phyloP scores from a whole-genome alignment of 306 rosid genomes.

The Cajanus cajan region DNA sequence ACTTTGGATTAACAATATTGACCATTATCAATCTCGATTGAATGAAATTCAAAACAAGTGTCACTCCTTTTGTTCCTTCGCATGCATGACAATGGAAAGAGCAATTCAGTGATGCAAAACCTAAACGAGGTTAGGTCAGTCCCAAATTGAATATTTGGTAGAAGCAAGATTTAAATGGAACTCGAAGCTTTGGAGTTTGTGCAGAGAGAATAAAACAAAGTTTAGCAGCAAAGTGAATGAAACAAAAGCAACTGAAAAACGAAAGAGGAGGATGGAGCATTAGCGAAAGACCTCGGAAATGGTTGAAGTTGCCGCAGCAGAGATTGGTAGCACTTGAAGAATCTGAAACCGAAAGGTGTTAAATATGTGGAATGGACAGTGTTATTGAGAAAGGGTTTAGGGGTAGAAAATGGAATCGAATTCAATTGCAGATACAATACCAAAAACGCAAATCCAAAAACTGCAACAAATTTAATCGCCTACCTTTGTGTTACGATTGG shows the following conservation, averaged over 20 bases:
- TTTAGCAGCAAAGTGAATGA: conserved; percentile 5
- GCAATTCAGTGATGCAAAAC: conserved; percentile 2
- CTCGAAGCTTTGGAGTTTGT: neutral
- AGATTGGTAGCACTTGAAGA: conserved; percentile 13
- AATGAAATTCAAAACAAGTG: conserved; percentile 5
- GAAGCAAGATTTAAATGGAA: conserved; percentile 4
- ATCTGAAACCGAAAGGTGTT: conserved; percentile 1
- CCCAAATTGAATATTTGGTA: neutral
- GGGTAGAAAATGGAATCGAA: conserved; percentile 9
- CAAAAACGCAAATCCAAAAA: conserved; percentile 19
- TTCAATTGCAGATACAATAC: conserved; percentile 14
- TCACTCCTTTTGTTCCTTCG: neutral
- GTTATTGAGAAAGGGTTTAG: conserved; percentile 13
- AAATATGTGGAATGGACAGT: neutral
- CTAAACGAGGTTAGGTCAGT: neutral
- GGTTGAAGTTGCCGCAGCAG: conserved; percentile 19
- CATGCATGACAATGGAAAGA: neutral
- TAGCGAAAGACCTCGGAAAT: conserved; percentile 41
- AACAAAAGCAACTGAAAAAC: conserved; percentile 6
- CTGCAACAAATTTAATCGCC: neutral
- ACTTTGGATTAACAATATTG: neutral
- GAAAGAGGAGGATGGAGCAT: neutral
- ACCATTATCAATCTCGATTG: neutral
- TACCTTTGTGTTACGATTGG: neutral
- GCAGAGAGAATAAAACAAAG: conserved; percentile 4